Evolutionary conservation across 1,139 yeast genomes (phyloP).

Genomic region (Saccharomyces hybrid): DNA sequence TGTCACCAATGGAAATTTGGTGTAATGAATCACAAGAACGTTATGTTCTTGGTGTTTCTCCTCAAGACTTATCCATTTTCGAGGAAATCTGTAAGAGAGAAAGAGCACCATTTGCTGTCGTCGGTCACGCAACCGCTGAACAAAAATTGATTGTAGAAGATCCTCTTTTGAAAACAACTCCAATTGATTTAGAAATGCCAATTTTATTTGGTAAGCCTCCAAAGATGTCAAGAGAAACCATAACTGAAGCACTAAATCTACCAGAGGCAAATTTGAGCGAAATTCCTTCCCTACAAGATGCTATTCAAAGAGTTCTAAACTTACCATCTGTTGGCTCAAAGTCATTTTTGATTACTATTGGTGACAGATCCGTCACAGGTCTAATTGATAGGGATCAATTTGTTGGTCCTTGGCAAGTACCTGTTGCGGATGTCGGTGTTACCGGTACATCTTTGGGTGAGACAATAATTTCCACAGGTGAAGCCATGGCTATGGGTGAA

Average conservation of each 20-base stretch:
- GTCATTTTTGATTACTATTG: conserved; percentile 90
- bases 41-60: conserved; percentile 88
- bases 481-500: conserved; percentile 97
- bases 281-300: conserved; percentile 46
- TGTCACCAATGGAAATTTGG: conserved; percentile 99
- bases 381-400: conserved; percentile 95
- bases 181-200: conserved; percentile 94
- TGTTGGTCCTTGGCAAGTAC: conserved; percentile 99
- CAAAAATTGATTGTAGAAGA: conserved; percentile 78
- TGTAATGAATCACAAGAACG: conserved; percentile 99
- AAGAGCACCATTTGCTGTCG: conserved; percentile 93
- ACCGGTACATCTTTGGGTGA: conserved; percentile 82
- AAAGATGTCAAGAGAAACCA: conserved; percentile 77
- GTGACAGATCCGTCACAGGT: conserved; percentile 95
- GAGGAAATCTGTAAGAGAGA: conserved; percentile 83
- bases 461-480: conserved; percentile 68
- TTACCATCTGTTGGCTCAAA: conserved; percentile 95
- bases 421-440: conserved; percentile 97
- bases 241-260: conserved; percentile 54
- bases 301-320: conserved; percentile 73
- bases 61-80: conserved; percentile 65
- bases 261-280: conserved; percentile 42
- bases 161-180: conserved; percentile 63
- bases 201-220: conserved; percentile 98
- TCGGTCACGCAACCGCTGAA: conserved; percentile 88